These are phyloP conservation scores for Dunaliella primolecta DNA, from an alignment of 139 green algal species.

Conservation along the genomic window DNA sequence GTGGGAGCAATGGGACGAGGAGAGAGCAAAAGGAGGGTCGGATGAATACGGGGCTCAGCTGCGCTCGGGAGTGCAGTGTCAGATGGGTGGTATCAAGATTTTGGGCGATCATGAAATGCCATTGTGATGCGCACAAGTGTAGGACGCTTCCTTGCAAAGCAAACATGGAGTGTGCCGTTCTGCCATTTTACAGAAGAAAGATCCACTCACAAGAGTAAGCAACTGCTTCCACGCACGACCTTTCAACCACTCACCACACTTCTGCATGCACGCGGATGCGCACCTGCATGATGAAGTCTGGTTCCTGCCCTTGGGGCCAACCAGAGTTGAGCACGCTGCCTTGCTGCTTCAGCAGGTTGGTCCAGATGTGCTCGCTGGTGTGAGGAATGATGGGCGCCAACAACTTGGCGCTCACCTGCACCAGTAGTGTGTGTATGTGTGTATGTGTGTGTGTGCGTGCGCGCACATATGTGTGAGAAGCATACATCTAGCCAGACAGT, in stretches of 20 bases:
- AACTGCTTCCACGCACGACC: too few species aligned
- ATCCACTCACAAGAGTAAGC: too few species aligned
- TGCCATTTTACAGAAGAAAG: too few species aligned
- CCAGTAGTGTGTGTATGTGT: not conserved
- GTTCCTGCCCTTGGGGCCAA: slow-evolving; percentile 61
- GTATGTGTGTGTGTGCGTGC: not conserved
- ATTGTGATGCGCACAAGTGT: not conserved
- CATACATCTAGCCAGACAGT: not conserved
- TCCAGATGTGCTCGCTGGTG: slow-evolving; percentile 92
- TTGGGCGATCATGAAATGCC: not conserved
- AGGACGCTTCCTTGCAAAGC: not conserved
- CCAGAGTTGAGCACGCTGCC: slow-evolving; percentile 67
- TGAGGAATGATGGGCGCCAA: slow-evolving; percentile 92
- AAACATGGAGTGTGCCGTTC: not conserved
- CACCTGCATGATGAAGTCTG: slow-evolving; percentile 74
- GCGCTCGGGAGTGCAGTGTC: not conserved
- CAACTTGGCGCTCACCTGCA: slow-evolving; percentile 64
- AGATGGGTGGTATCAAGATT: not conserved
- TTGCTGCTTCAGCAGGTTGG: slow-evolving; percentile 51
- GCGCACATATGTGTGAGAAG: not conserved
- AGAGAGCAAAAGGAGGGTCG: not conserved
- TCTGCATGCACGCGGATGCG: too few species aligned
- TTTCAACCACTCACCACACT: too few species aligned
- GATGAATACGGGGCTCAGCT: not conserved
- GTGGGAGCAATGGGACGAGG: too few species aligned